A percentile compares a stretch with the other conserved stretches of the same genome.
These are phyloP conservation scores for Buxus sempervirens DNA, from an alignment of 164 flowering plant genomes.

Conservation along the genomic window DNA sequence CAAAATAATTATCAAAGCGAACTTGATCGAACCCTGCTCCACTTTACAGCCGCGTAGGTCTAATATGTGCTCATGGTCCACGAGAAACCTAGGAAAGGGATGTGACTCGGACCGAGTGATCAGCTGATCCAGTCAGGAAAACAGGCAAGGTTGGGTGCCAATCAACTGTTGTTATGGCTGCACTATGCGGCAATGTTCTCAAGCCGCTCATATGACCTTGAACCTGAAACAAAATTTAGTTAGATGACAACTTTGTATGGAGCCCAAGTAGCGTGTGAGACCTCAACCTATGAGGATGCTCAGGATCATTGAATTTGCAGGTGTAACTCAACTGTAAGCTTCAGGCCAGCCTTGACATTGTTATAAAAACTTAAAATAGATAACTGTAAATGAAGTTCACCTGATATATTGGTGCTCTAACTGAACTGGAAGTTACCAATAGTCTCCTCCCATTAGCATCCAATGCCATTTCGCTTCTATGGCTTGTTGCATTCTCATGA, in stretches of 20 bases:
- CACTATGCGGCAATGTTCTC: constrained; percentile 74
- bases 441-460: constrained; percentile 75
- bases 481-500: constrained; percentile 31
- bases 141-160: constrained; percentile 94
- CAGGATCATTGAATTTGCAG: background rate
- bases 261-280: background rate
- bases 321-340: background rate
- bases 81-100: constrained; percentile 28
- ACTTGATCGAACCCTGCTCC: too few relatives aligned
- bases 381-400: constrained; percentile 21
- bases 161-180: constrained; percentile 82
- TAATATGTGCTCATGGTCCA: too few relatives aligned
- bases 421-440: constrained; percentile 70
- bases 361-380: background rate
- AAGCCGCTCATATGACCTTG: constrained; percentile 47
- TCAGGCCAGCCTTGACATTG: background rate
- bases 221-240: constrained; percentile 36
- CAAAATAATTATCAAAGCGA: too few relatives aligned
- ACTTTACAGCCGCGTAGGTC: too few relatives aligned
- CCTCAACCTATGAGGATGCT: background rate
- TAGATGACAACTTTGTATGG: background rate
- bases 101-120: constrained; percentile 78
- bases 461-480: constrained; percentile 77
- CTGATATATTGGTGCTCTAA: constrained; percentile 90
- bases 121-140: constrained; percentile 90